Conservation (phyloP, 148 eudicot species). For the Beta vulgaris region DNA sequence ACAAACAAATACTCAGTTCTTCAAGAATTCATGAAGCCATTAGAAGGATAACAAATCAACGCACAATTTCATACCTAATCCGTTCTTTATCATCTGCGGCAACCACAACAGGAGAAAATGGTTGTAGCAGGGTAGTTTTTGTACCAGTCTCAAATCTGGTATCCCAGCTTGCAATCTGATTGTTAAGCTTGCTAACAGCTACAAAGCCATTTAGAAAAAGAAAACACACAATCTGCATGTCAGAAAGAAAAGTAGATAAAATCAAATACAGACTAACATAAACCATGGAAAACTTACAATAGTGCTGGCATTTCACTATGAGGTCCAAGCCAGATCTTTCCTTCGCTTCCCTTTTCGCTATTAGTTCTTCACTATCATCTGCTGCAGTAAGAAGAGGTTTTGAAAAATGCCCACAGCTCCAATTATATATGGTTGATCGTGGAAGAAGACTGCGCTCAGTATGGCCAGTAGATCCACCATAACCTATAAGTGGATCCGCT, state of each 20-base stretch:
- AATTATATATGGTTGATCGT: conserved; percentile 82
- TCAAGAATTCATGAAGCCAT: too few species aligned
- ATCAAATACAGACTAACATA: background rate
- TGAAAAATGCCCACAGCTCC: conserved; percentile 96
- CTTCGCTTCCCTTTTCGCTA: conserved; percentile 65
- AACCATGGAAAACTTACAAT: conserved; percentile 46
- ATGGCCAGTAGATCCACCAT: conserved; percentile 50
- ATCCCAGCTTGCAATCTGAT: conserved; percentile 96
- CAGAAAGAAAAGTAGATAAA: background rate
- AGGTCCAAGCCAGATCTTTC: conserved; percentile 73
- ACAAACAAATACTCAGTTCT: too few species aligned
- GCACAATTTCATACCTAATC: conserved; percentile 52
- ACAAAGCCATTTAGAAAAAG: conserved; percentile 16
- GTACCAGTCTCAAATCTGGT: conserved; percentile 79
- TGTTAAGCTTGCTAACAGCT: conserved; percentile 74
- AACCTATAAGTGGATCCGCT: conserved; percentile 80
- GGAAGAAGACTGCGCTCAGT: conserved; percentile 89
- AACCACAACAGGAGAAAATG: conserved; percentile 74
- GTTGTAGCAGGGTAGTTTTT: conserved; percentile 66
- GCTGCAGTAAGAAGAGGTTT: conserved; percentile 81
- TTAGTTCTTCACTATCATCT: conserved; percentile 75
- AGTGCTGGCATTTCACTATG: conserved; percentile 80
- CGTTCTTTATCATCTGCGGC: conserved; percentile 86
- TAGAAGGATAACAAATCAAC: background rate
- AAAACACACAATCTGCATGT: background rate